A percentile compares a stretch with the other conserved stretches of the same genome.
Evolutionary conservation across 345 rosid species (phyloP).

Genomic region (Iberis pinnata): DNA sequence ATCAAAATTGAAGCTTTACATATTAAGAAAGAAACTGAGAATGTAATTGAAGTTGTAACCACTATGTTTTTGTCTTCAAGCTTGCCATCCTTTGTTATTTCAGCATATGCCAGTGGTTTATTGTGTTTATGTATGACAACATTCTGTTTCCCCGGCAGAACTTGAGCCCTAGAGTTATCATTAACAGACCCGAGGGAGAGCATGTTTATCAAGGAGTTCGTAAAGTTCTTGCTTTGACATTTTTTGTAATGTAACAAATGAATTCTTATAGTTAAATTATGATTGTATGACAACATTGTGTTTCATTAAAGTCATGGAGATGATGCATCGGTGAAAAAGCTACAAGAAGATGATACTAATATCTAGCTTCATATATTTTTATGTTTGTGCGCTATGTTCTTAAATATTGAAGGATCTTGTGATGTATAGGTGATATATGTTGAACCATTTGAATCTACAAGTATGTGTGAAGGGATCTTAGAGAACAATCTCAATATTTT

Average conservation of each 20-base stretch:
- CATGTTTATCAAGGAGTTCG: constrained; percentile 61
- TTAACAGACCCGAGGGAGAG: constrained; percentile 51
- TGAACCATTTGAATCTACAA: constrained; percentile 65
- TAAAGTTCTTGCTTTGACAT: constrained; percentile 41
- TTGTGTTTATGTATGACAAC: constrained; percentile 78
- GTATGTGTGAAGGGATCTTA: constrained; percentile 56
- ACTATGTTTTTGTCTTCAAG: constrained; percentile 40
- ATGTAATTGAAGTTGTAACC: constrained; percentile 47
- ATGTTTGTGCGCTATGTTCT: background rate
- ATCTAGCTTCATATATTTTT: background rate
- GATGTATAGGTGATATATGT: constrained; percentile 46
- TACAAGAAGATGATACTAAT: constrained; percentile 42
- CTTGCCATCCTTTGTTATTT: constrained; percentile 26
- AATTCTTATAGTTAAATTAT: too few relatives aligned
- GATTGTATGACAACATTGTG: too few relatives aligned
- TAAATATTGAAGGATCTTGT: background rate
- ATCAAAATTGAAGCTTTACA: constrained; percentile 51
- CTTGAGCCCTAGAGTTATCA: constrained; percentile 56
- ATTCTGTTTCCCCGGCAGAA: constrained; percentile 39
- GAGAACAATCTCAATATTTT: constrained; percentile 33
- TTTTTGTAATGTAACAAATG: background rate
- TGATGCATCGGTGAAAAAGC: constrained; percentile 32
- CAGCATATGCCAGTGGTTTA: constrained; percentile 39
- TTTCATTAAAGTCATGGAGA: constrained; percentile 41
- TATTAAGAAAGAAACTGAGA: constrained; percentile 53